A percentile compares a stretch with the other conserved stretches of the same genome.
Conservation (phyloP, 306 rosid genomes). For the Cyclanthera cordifolia region DNA sequence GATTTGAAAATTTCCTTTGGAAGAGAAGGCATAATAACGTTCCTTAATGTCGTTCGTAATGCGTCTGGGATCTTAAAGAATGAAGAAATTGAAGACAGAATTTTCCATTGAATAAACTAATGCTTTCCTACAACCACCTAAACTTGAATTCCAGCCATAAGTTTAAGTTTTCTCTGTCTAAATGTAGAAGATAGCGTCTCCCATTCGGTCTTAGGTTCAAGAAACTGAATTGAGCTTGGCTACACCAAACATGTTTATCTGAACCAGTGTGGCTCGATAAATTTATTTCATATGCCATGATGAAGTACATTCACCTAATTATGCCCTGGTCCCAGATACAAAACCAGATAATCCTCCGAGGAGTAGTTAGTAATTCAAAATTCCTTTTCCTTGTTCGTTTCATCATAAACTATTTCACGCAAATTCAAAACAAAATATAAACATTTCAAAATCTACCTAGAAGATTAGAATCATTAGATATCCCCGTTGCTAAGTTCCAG, state of each 20-base stretch:
- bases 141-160: neutral
- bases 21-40: neutral
- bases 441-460: neutral
- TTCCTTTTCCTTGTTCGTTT: neutral
- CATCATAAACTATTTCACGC: neutral
- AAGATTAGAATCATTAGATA: neutral
- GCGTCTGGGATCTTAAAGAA: neutral
- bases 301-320: neutral
- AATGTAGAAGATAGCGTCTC: neutral
- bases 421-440: slow-evolving; percentile 1
- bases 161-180: neutral
- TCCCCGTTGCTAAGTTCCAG: neutral
- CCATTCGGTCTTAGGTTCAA: neutral
- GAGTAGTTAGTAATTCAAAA: neutral
- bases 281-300: neutral
- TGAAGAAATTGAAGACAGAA: neutral
- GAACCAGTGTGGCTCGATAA: neutral
- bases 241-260: neutral
- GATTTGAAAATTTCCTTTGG: neutral
- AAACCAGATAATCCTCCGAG: neutral
- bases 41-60: neutral
- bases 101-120: neutral
- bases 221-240: neutral
- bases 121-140: neutral
- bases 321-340: neutral